Conservation (phyloP, 139 green algal genomes). For the Chlamydomonas sp. region DNA sequence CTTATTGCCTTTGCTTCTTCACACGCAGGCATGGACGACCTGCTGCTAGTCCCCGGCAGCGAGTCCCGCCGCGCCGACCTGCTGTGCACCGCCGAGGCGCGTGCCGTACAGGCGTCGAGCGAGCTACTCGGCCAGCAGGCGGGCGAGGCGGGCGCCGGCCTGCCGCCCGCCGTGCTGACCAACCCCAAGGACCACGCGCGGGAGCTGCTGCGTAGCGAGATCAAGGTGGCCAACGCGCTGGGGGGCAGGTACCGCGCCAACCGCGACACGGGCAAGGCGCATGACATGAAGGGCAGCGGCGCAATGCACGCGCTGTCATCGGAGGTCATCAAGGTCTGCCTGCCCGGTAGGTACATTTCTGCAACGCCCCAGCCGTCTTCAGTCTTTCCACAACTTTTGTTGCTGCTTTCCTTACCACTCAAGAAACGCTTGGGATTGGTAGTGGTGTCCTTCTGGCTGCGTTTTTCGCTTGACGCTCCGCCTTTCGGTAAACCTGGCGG, state of each 20-base stretch:
- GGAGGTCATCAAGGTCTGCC: slow-evolving; percentile 86
- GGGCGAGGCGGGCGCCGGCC: background rate
- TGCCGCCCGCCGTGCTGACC: slow-evolving; percentile 10
- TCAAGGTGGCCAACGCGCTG: slow-evolving; percentile 51
- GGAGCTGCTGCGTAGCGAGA: slow-evolving; percentile 18
- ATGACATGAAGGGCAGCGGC: slow-evolving; percentile 72
- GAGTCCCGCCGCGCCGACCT: slow-evolving; percentile 28
- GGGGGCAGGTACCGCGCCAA: slow-evolving; percentile 69
- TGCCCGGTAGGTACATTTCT: slow-evolving; percentile 52
- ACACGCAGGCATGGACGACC: slow-evolving; percentile 83
- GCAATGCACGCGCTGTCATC: slow-evolving; percentile 89
- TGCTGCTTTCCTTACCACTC: too few relatives aligned
- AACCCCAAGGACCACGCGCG: background rate
- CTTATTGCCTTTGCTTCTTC: background rate
- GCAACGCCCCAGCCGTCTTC: too few relatives aligned
- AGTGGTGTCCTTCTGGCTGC: slow-evolving; percentile 6
- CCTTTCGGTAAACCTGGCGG: too few relatives aligned
- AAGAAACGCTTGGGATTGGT: too few relatives aligned
- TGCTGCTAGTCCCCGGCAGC: slow-evolving; percentile 70
- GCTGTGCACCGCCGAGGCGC: slow-evolving; percentile 14
- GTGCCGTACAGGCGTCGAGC: background rate
- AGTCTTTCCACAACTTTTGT: too few relatives aligned
- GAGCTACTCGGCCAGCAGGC: background rate
- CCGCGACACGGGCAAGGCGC: slow-evolving; percentile 65
- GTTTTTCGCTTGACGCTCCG: too few relatives aligned